Percentiles rank a stretch among this genome's conserved stretches.
Evolutionary conservation across 495 filamentous ascomycete genomes (phyloP).

Genomic region (Penicillium coprophilum): DNA sequence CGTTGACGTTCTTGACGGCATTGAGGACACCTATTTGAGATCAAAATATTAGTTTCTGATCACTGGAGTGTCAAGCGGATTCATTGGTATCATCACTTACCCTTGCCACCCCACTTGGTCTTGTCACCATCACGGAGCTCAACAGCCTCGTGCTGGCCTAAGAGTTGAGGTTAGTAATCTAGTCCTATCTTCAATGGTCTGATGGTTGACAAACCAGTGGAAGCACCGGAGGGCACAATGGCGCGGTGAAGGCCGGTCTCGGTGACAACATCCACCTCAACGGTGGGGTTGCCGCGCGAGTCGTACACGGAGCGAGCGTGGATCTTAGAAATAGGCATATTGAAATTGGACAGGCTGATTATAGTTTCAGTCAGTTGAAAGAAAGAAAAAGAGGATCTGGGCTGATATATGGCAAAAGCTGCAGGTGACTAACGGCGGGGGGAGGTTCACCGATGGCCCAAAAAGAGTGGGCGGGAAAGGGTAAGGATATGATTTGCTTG

Average conservation of each 20-base stretch:
- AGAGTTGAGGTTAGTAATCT: background rate
- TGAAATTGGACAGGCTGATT: conserved; percentile 40
- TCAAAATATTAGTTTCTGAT: conserved; percentile 16
- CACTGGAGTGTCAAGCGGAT: background rate
- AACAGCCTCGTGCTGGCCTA: conserved; percentile 95
- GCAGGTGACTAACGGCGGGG: conserved; percentile 42
- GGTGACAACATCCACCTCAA: conserved; percentile 94
- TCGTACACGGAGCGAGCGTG: conserved; percentile 99
- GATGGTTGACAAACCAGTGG: conserved; percentile 67
- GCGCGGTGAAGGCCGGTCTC: conserved; percentile 96
- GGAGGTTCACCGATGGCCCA: conserved; percentile 50
- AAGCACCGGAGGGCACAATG: conserved; percentile 97
- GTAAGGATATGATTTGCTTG: conserved; percentile 27
- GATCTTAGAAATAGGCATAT: conserved; percentile 96
- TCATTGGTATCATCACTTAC: conserved; percentile 50
- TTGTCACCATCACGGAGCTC: conserved; percentile 99
- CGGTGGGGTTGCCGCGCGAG: conserved; percentile 97
- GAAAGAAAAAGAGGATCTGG: conserved; percentile 21
- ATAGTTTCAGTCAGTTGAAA: conserved; percentile 28
- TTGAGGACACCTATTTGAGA: conserved; percentile 67
- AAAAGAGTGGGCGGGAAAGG: conserved; percentile 39
- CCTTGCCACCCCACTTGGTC: conserved; percentile 94
- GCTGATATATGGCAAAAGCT: conserved; percentile 31
- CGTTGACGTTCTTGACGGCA: conserved; percentile 96
- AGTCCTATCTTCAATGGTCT: background rate